These are phyloP conservation scores for Gossypium anomalum DNA, from an alignment of 345 rosid species.

Conservation along the genomic window DNA sequence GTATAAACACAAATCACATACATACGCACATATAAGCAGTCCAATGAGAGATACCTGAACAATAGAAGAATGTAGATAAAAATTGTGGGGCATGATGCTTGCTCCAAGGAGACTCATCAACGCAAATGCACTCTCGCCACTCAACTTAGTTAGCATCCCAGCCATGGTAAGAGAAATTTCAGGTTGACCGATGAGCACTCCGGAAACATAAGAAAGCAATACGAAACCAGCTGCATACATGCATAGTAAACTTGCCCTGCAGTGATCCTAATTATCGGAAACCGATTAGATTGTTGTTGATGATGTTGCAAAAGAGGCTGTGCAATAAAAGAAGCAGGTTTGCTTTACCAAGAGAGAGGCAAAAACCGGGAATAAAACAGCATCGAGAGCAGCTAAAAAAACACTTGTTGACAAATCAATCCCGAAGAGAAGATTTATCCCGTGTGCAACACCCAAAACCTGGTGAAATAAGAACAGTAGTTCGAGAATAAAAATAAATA, in stretches of 20 bases:
- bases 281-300: slow-evolving; percentile 15
- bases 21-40: not conserved
- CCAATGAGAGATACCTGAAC: slow-evolving; percentile 49
- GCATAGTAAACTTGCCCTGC: slow-evolving; percentile 51
- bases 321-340: not conserved
- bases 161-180: slow-evolving; percentile 61
- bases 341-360: slow-evolving; percentile 62
- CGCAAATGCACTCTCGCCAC: slow-evolving; percentile 68
- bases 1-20: not conserved
- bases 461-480: slow-evolving; percentile 31
- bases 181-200: slow-evolving; percentile 74
- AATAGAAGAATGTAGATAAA: slow-evolving; percentile 91
- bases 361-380: slow-evolving; percentile 74
- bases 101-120: slow-evolving; percentile 99
- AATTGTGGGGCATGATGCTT: slow-evolving; percentile 88
- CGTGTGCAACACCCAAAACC: slow-evolving; percentile 94
- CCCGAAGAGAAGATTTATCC: slow-evolving; percentile 81
- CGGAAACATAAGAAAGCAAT: slow-evolving; percentile 54
- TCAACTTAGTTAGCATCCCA: slow-evolving; percentile 53
- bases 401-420: slow-evolving; percentile 75
- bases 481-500: slow-evolving; percentile 10
- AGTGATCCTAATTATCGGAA: slow-evolving; percentile 50
- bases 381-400: slow-evolving; percentile 85
- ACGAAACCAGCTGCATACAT: slow-evolving; percentile 53
- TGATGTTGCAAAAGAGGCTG: not conserved